Evolutionary conservation across 2,329 filamentous ascomycete species (phyloP).

Genomic region (Colletotrichum truncatum): DNA sequence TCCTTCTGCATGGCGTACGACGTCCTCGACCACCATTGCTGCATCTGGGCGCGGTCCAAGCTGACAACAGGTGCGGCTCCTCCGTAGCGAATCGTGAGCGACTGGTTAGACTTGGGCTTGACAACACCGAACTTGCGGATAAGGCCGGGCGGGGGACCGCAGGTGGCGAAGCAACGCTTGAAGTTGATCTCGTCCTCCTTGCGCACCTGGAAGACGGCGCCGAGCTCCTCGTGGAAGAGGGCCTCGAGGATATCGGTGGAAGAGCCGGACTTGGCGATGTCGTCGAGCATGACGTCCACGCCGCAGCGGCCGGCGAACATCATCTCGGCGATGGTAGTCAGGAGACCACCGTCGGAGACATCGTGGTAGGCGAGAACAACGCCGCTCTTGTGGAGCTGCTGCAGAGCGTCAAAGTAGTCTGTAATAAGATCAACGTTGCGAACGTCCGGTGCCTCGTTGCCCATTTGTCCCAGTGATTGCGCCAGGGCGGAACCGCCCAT

Average conservation of each 20-base stretch:
- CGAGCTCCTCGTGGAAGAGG: slow-evolving; percentile 96
- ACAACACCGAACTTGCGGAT: slow-evolving; percentile 87
- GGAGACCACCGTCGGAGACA: slow-evolving; percentile 88
- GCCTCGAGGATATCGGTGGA: slow-evolving; percentile 75
- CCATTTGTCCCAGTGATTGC: slow-evolving; percentile 87
- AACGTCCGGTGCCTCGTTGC: slow-evolving; percentile 86
- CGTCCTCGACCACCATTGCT: slow-evolving; percentile 88
- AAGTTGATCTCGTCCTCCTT: slow-evolving; percentile 87
- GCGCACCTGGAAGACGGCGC: slow-evolving; percentile 94
- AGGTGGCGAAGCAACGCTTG: slow-evolving; percentile 89
- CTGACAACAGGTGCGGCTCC: slow-evolving; percentile 71
- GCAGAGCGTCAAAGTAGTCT: slow-evolving; percentile 91
- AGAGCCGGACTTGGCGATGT: slow-evolving; percentile 69
- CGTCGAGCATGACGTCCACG: slow-evolving; percentile 84
- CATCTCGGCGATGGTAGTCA: slow-evolving; percentile 95
- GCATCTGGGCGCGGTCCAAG: slow-evolving; percentile 76
- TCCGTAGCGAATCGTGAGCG: slow-evolving; percentile 78
- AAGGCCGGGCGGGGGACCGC: slow-evolving; percentile 82
- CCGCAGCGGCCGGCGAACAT: slow-evolving; percentile 96
- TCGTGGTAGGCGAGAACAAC: slow-evolving; percentile 93
- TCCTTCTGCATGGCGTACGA: slow-evolving; percentile 92
- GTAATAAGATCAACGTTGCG: slow-evolving; percentile 82
- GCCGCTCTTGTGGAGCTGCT: slow-evolving; percentile 66
- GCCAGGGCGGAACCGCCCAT: slow-evolving; percentile 92
- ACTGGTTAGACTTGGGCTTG: slow-evolving; percentile 74